Conservation (phyloP, 2,329 filamentous ascomycete genomes). For the Drechmeria coniospora region DNA sequence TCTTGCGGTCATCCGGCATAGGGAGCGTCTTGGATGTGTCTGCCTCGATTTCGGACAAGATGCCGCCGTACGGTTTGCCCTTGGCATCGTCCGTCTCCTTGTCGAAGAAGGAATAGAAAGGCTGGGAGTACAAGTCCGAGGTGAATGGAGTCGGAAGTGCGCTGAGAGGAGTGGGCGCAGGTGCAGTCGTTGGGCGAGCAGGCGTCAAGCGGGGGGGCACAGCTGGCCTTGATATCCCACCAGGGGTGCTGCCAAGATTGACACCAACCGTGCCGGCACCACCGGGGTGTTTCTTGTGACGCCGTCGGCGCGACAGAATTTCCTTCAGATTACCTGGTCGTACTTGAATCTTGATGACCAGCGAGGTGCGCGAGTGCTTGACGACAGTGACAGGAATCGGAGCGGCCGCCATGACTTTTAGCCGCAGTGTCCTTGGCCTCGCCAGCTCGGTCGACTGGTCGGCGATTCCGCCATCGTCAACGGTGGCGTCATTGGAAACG, state of each 20-base stretch:
- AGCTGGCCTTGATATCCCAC: slow-evolving; percentile 8
- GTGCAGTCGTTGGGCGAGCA: slow-evolving; percentile 5
- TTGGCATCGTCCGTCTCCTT: slow-evolving; percentile 80
- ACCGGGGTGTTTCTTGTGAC: slow-evolving; percentile 15
- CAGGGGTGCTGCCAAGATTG: no score
- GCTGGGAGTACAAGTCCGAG: slow-evolving; percentile 50
- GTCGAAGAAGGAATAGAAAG: slow-evolving; percentile 79
- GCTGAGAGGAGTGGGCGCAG: slow-evolving; percentile 7
- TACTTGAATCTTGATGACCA: slow-evolving; percentile 21
- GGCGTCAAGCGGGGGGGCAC: slow-evolving; percentile 10
- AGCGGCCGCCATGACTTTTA: slow-evolving; percentile 30
- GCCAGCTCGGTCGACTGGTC: slow-evolving; percentile 13
- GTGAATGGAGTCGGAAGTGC: slow-evolving; percentile 40
- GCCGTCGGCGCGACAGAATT: slow-evolving; percentile 18
- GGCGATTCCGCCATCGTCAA: slow-evolving; percentile 20
- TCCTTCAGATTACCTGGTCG: slow-evolving; percentile 22
- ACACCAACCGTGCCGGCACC: not conserved
- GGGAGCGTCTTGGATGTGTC: slow-evolving; percentile 86
- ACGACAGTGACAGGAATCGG: slow-evolving; percentile 25
- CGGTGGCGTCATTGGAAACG: slow-evolving; percentile 25
- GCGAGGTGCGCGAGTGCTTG: slow-evolving; percentile 18
- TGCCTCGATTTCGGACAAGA: slow-evolving; percentile 74
- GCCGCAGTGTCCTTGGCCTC: slow-evolving; percentile 42
- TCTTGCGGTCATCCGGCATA: slow-evolving; percentile 60
- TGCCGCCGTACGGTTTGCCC: slow-evolving; percentile 89